A percentile compares a stretch with the other conserved stretches of the same genome.
Conservation (phyloP, 2,329 filamentous ascomycete genomes). For the Phialemoniopsis sp. region DNA sequence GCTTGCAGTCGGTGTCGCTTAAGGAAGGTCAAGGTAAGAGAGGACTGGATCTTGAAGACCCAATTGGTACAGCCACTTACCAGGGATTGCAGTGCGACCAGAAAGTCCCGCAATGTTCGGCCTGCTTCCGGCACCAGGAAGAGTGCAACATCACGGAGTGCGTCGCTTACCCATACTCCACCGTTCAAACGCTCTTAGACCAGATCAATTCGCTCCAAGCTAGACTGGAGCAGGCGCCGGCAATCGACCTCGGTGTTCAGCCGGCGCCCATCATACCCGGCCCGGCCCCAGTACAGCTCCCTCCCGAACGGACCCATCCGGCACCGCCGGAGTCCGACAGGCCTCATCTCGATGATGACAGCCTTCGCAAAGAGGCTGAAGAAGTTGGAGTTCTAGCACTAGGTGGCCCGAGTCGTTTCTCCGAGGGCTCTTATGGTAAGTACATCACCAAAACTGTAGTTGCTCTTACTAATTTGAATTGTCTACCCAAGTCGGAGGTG, state of each 20-base stretch:
- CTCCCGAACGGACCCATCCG: too few relatives aligned
- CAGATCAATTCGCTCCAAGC: constrained; percentile 5
- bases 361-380: constrained; percentile 13
- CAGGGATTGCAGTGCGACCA: constrained; percentile 10
- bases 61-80: too few relatives aligned
- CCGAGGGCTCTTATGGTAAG: constrained; percentile 14
- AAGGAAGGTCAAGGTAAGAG: constrained; percentile 18
- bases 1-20: too few relatives aligned
- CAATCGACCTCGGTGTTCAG: too few relatives aligned
- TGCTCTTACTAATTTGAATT: too few relatives aligned
- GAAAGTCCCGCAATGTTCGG: constrained; percentile 16
- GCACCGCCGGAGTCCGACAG: too few relatives aligned
- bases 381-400: constrained; percentile 15
- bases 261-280: too few relatives aligned
- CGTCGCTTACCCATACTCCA: constrained; percentile 10
- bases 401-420: constrained; percentile 9
- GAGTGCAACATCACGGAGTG: constrained; percentile 12
- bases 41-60: too few relatives aligned
- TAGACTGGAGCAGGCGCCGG: neutral
- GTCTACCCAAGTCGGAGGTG: too few relatives aligned
- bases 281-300: too few relatives aligned
- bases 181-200: constrained; percentile 6
- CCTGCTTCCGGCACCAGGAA: constrained; percentile 8
- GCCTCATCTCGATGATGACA: too few relatives aligned
- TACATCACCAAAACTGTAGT: neutral